Base-by-base conservation (phyloP, 2,329 filamentous ascomycete species). In the Botryosphaeria dothidea region DNA sequence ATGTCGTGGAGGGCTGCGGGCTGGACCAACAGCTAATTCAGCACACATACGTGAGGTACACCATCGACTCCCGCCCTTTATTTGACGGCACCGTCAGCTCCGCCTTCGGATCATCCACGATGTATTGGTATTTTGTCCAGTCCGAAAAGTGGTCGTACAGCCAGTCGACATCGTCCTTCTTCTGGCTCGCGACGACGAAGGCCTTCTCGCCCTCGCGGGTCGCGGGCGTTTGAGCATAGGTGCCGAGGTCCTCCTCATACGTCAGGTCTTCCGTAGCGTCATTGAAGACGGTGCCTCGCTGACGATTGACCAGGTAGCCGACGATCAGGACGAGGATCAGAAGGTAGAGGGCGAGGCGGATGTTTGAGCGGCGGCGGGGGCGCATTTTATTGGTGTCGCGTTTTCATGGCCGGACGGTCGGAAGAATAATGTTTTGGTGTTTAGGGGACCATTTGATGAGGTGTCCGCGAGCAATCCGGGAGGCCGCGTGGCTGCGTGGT, bases 51-150 rank as follows among this genome's bases (percentile, higher is more conserved):
- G 79, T 83, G 60, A 84, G 67, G 67, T 82, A 83, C 1, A 80
- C 81, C 81, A 83, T 83, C 21, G 77, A 79, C 68, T 84, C 82
- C 43, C 80, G 74, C 0, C 81, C 81, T 69, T 83, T 83, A 68
- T 84, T 83, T 54, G 72, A 72, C 1, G 81, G 81, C 11, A 83
- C 79, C 0, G 73, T 80, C 23, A 81, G 70, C 27, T 68, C 63
- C 4, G 79, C 78, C 45, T 67, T 62, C 1, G 68, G 67, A 65
- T 79, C 75, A 65, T 83, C 79, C 1, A 81, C 80, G 4, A 74
- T 71, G 69, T 83, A 83, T 19, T 82, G 76, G 38, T 74, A 70
- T 67, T 77, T 75, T 63, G 76, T 71, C 75, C 77, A 81, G 8
- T 74, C 61, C 0, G 77, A 71, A 38, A 80, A 79, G 49, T 74